Conservation (phyloP, 805 yeast species). For the Kluyveromyces aestuarii region DNA sequence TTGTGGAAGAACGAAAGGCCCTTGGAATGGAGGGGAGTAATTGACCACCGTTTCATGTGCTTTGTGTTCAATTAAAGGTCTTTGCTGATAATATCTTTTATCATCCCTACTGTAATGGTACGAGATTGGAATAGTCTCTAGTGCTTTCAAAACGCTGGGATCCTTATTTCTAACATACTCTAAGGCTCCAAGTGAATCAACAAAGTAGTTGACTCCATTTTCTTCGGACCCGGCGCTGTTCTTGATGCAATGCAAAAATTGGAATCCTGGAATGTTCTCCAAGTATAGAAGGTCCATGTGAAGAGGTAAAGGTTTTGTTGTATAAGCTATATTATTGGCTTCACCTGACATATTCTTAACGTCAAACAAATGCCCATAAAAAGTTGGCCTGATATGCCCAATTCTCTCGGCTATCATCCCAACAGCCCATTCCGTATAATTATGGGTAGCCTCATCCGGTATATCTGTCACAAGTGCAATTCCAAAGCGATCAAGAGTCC, state of each 20-base stretch:
- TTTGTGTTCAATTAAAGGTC: conserved; percentile 45
- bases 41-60: conserved; percentile 32
- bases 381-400: conserved; percentile 62
- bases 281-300: conserved; percentile 74
- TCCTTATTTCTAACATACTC: conserved; percentile 44
- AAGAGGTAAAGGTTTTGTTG: conserved; percentile 53
- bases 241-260: conserved; percentile 51
- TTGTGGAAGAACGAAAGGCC: conserved; percentile 58
- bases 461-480: conserved; percentile 44
- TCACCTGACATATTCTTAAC: conserved; percentile 40
- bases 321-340: conserved; percentile 64
- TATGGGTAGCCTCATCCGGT: conserved; percentile 33
- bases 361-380: conserved; percentile 65
- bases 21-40: conserved; percentile 80
- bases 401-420: conserved; percentile 43
- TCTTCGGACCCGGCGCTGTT: conserved; percentile 35
- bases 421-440: conserved; percentile 27
- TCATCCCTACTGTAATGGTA: conserved; percentile 58
- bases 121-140: conserved; percentile 54
- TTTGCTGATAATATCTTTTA: conserved; percentile 49
- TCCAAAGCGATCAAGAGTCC: conserved; percentile 46
- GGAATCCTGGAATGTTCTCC: conserved; percentile 77
- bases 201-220: conserved; percentile 64
- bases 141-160: conserved; percentile 53
- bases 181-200: conserved; percentile 64